Base-by-base conservation (phyloP, 139 green algal species). In the Pseudopediastrum boryanum region DNA sequence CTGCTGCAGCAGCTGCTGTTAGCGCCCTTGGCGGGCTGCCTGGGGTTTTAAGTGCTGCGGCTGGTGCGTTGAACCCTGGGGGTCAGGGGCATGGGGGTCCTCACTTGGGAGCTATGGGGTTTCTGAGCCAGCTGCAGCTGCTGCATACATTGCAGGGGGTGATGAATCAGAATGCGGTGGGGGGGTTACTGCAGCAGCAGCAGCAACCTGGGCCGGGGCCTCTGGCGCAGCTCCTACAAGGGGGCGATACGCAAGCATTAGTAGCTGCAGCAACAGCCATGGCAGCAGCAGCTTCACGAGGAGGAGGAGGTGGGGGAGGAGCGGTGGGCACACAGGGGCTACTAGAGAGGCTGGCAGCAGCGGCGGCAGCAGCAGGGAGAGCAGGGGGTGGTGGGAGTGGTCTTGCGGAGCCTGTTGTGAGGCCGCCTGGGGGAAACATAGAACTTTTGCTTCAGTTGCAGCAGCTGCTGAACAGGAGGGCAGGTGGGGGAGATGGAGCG, bases 111-210 rank as follows among this genome's bases (percentile, higher is more conserved):
- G n/a, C n/a, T n/a, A n/a, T 56, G 39, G 43, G 42, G 25, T 39
- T 69, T 50, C 46, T 82, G 64, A 64, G 64, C 2, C 76, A 77
- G 41, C 51, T 82, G 65, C 75, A 81, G 36, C 62, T 81, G 75
- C 39, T 63, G 21, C 59, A 81, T 36, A 43, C 48, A 35, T 10
- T 38, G 12, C 16, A 58, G 48, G n/a, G 29, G 46, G 29, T 44
- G 6, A 12, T 50, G n/a, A 27, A 64, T 5, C 44, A 31, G 36
- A 3, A 0, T 46, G 23, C 0, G 2, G 1, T 33, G 9, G 8
- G 33, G 27, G 52, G 70, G 72, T 52, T 63, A n/a, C 23, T 35
- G 50, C 76, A 82, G 76, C 68, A 75, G 29, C 68, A 43, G 68
- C 68, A 75, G 68, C 68, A 64, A 48, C 27, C 44, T 7, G 33